Evolutionary conservation across 2,329 filamentous ascomycete genomes (phyloP).

Genomic region (Blastomyces gilchristii): DNA sequence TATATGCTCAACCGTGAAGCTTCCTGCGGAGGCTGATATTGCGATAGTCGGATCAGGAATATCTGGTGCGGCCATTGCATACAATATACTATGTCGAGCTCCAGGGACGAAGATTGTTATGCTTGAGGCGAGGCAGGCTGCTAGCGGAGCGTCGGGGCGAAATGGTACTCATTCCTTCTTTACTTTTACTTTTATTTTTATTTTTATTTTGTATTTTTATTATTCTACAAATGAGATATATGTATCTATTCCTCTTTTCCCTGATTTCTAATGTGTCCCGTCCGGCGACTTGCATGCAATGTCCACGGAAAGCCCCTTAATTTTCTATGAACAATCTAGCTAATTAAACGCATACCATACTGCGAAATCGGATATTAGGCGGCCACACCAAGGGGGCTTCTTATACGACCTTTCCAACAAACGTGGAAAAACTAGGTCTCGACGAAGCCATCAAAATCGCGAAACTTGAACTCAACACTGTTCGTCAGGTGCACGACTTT

Average conservation of each 20-base stretch:
- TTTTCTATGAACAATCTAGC: neutral
- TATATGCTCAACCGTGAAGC: slow-evolving; percentile 17
- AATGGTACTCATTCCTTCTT: slow-evolving; percentile 12
- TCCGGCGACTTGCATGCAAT: neutral
- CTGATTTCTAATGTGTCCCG: neutral
- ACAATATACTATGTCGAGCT: slow-evolving; percentile 20
- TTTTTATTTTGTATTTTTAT: no score
- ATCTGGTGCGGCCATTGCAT: slow-evolving; percentile 28
- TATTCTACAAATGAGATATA: neutral
- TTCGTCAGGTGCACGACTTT: slow-evolving; percentile 47
- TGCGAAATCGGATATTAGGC: slow-evolving; percentile 19
- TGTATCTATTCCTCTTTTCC: neutral
- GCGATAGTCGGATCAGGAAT: slow-evolving; percentile 34
- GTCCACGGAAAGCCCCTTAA: neutral
- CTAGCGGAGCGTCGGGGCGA: slow-evolving; percentile 16
- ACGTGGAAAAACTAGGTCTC: slow-evolving; percentile 38
- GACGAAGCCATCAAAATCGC: slow-evolving; percentile 43
- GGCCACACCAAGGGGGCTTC: slow-evolving; percentile 43
- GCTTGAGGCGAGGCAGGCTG: slow-evolving; percentile 30
- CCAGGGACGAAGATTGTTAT: slow-evolving; percentile 25
- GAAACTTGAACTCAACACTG: slow-evolving; percentile 44
- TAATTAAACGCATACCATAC: neutral
- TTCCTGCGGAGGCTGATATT: slow-evolving; percentile 24
- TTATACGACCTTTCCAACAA: slow-evolving; percentile 43
- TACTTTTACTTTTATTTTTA: neutral